Conservation (phyloP, 176 grass and related monocot genomes). For the Paspalum vaginatum region DNA sequence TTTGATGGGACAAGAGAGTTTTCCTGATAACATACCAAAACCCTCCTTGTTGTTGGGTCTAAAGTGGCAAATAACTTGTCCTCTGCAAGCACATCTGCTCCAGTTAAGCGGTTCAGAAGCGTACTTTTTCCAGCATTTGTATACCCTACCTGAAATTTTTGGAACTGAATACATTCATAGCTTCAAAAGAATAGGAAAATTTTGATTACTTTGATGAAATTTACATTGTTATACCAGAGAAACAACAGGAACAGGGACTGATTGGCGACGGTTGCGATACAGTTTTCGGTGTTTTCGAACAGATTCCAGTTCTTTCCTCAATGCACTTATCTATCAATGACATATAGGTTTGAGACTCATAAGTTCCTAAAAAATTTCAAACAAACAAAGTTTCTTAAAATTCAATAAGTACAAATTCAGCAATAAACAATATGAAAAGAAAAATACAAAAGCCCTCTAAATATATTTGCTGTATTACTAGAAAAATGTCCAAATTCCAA, state of each 20-base stretch:
- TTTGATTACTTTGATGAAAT: constrained; percentile 3
- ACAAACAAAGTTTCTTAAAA: not conserved
- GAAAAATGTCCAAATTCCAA: constrained; percentile 16
- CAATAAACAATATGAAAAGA: not conserved
- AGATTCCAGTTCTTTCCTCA: constrained; percentile 95
- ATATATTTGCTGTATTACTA: constrained; percentile 3
- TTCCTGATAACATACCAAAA: constrained; percentile 63
- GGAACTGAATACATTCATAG: constrained; percentile 30
- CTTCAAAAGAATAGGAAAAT: constrained; percentile 21
- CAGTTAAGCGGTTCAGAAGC: constrained; percentile 84
- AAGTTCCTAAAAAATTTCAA: not conserved
- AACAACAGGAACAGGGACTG: constrained; percentile 94
- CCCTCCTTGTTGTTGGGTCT: constrained; percentile 93
- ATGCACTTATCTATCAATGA: constrained; percentile 70
- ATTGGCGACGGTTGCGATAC: constrained; percentile 84
- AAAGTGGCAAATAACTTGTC: constrained; percentile 94
- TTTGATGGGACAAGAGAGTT: constrained; percentile 3
- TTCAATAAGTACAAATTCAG: not conserved
- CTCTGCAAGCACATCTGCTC: constrained; percentile 91
- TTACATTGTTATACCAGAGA: constrained; percentile 73
- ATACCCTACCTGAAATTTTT: constrained; percentile 79
- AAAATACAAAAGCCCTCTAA: not conserved
- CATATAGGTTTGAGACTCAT: constrained; percentile 14
- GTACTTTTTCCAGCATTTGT: constrained; percentile 99
- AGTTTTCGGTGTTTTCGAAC: constrained; percentile 91